Percentiles rank a stretch among this genome's conserved stretches.
Evolutionary conservation across 208 protist genomes (phyloP).

Genomic region (Crithidia bombi): DNA sequence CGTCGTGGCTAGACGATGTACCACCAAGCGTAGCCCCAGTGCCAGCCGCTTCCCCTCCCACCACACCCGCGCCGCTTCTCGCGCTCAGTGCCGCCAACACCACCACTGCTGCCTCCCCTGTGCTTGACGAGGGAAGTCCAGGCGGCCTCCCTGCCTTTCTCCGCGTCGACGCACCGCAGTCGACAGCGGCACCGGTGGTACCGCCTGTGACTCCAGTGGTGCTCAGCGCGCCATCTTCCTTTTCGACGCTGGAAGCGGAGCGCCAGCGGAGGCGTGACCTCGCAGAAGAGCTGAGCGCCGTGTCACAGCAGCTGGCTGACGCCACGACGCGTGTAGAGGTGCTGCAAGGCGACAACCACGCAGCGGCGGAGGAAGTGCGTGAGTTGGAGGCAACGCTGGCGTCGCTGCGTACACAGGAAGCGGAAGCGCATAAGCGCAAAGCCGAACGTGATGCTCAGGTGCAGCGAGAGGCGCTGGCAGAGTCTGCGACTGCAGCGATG

Average conservation of each 20-base stretch:
- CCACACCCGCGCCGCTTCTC: neutral
- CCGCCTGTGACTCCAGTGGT: no score
- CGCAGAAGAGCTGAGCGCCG: neutral
- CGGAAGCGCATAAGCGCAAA: conserved; percentile 1
- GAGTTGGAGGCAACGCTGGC: conserved; percentile 8
- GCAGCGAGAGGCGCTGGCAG: neutral
- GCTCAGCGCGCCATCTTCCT: neutral
- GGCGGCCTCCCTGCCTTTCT: conserved; percentile 16
- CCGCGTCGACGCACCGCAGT: neutral
- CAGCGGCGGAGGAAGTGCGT: conserved; percentile 11
- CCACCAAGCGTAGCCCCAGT: neutral
- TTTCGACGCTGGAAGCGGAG: neutral
- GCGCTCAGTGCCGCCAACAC: neutral
- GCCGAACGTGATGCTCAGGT: conserved; percentile 3
- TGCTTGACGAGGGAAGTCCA: neutral
- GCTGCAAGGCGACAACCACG: conserved; percentile 17
- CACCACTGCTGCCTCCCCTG: neutral
- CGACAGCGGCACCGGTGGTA: neutral
- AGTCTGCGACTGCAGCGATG: neutral
- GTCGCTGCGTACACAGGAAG: conserved; percentile 12
- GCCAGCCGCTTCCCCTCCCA: neutral
- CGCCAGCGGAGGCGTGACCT: neutral
- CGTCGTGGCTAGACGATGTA: conserved; percentile 27
- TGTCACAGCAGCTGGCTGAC: conserved; percentile 12
- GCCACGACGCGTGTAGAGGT: conserved; percentile 11